Base-by-base conservation (phyloP, 306 rosid species). In the Gillenia trifoliata region DNA sequence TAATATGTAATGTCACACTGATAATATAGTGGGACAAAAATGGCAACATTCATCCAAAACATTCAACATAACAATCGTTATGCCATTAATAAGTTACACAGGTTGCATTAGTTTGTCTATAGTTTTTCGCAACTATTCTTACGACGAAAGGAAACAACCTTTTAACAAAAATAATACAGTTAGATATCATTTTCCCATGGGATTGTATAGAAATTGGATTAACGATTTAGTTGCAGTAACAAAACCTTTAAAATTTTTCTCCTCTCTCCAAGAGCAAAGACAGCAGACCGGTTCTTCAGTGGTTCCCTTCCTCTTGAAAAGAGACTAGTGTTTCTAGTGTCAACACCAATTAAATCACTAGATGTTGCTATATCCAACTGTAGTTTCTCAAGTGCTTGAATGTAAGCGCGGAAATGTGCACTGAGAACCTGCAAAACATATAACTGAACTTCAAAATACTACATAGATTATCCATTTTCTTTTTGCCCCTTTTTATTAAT, bases 401-500 rank as follows among this genome's bases (percentile, higher is more conserved):
- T 92, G 71, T 94, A 94, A 67, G 96, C 97, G 13, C 97, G 93
- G 82, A 94, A 94, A 86, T 92, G 99, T 52, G 99, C 97, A 86
- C 99, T 86, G 55, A 94, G 89, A 82, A 94, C 99, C 98, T 93
- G 91, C 79, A 88, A 81, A 60, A 74, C 45, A 82, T 73, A 73
- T 34, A 75, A 34, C 63, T 41, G 30, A 25, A 79, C 60, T 66
- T 79, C 65, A 65, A 60, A 79, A 41, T 34, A 25, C 49, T 13
- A 10, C 19, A 57, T n/a, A 23, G n/a, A 4, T 31, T 11, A 61
- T 70, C 26, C n/a, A 4, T 12, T 12, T 17, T 16, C 8, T 30
- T 62, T 7, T 30, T 9, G 2, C 20, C 33, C 33, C 22, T 16
- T 62, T 30, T 62, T 15, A 55, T 22, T 23, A 55, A 55, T 8